phyloP scores from a whole-genome alignment of 225 moss, liverwort and hornwort species.

The Polytrichum formosum region DNA sequence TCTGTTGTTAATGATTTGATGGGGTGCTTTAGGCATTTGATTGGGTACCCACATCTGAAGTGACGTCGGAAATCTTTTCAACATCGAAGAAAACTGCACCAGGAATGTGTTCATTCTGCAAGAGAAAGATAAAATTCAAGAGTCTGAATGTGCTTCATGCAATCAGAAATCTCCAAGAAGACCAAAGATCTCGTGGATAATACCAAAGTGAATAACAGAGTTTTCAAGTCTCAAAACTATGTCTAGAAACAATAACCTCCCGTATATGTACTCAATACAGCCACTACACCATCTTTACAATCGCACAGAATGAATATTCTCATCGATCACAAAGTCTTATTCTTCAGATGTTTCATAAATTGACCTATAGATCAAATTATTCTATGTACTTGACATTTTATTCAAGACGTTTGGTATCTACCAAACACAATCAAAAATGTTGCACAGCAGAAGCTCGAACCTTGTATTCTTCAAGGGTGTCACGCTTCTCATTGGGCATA shows the following conservation, averaged over 20 bases:
- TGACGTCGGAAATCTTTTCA: conserved; percentile 48
- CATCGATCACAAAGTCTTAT: conserved; percentile 3
- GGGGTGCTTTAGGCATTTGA: no score
- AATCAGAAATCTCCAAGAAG: conserved; percentile 3
- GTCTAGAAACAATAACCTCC: background rate
- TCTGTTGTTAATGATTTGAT: no score
- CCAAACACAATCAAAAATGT: no score
- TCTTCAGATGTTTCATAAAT: background rate
- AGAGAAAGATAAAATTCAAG: conserved; percentile 5
- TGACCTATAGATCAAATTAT: background rate
- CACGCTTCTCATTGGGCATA: conserved; percentile 91
- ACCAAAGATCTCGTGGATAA: background rate
- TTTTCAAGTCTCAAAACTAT: background rate
- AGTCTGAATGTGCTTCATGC: conserved; percentile 3
- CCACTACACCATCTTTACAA: no score
- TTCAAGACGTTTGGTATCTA: no score
- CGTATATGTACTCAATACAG: background rate
- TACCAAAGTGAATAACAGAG: no score
- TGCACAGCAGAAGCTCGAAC: conserved; percentile 15
- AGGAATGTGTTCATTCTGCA: conserved; percentile 53
- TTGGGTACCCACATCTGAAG: conserved; percentile 45
- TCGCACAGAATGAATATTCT: background rate
- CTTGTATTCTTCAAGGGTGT: conserved; percentile 78
- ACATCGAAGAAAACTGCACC: conserved; percentile 58
- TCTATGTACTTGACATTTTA: no score